Evolutionary conservation across 495 filamentous ascomycete species (phyloP).

Genomic region (Penicillium argentinense): DNA sequence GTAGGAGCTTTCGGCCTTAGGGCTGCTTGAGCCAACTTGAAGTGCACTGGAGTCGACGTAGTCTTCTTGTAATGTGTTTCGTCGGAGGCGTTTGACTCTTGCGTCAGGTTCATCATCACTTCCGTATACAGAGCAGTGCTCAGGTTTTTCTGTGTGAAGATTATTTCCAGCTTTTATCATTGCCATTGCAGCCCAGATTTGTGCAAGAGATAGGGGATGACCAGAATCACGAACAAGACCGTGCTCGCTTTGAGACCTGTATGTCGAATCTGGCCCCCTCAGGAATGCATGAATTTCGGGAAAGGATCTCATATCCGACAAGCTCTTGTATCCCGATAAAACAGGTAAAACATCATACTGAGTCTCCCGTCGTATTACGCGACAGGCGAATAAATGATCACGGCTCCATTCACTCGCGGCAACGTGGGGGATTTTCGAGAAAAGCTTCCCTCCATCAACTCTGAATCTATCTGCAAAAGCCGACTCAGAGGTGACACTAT

Average conservation of each 20-base stretch:
- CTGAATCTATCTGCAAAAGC: constrained; percentile 6
- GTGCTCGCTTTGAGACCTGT: constrained; percentile 16
- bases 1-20: constrained; percentile 2
- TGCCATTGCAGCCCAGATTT: constrained; percentile 21
- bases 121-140: too few relatives aligned
- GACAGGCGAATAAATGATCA: constrained; percentile 15
- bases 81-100: constrained; percentile 11
- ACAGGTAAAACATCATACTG: constrained; percentile 11
- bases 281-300: constrained; percentile 10
- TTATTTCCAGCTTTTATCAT: constrained; percentile 13
- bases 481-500: constrained; percentile 7
- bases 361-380: constrained; percentile 7
- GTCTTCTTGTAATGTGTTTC: constrained; percentile 5
- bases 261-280: constrained; percentile 4
- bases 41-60: constrained; percentile 12
- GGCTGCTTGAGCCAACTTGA: constrained; percentile 19
- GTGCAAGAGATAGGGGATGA: constrained; percentile 9
- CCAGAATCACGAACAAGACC: constrained; percentile 5
- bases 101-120: constrained; percentile 5
- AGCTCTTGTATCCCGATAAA: constrained; percentile 5
- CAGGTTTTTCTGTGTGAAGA: constrained; percentile 8
- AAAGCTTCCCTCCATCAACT: constrained; percentile 2
- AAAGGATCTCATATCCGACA: constrained; percentile 8
- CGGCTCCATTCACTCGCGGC: constrained; percentile 15
- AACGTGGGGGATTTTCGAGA: constrained; percentile 1